Conservation (phyloP, 257 asterid species). For the Ehretia macrophylla region DNA sequence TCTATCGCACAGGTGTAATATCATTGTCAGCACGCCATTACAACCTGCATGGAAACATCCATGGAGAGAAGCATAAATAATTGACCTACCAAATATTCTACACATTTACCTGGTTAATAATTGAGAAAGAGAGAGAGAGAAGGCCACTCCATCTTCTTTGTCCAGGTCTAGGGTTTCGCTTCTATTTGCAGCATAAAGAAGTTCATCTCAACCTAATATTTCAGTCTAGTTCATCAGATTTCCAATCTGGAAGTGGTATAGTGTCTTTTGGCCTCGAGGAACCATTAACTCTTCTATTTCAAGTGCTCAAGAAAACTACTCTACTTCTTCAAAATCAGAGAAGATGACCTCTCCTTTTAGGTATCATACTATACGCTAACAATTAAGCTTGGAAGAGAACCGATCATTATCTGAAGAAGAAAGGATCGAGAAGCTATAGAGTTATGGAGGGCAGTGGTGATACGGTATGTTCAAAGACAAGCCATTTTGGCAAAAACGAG, state of each 20-base stretch:
- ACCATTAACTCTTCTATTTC: too few species aligned
- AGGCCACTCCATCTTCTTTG: constrained; percentile 37
- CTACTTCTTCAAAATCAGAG: too few species aligned
- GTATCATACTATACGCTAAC: too few species aligned
- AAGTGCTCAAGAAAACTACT: too few species aligned
- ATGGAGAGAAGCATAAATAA: constrained; percentile 11
- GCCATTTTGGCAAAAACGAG: constrained; percentile 27
- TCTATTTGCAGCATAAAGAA: constrained; percentile 23
- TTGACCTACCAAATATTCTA: constrained; percentile 4
- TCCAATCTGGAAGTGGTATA: too few species aligned
- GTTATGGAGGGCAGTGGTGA: constrained; percentile 41
- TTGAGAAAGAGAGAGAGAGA: constrained; percentile 23
- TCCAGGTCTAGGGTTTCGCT: constrained; percentile 53
- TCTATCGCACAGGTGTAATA: background rate
- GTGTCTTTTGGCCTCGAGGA: too few species aligned
- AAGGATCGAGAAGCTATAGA: background rate
- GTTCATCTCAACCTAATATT: constrained; percentile 13
- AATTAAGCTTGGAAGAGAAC: too few species aligned
- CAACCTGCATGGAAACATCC: constrained; percentile 14
- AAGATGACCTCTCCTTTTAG: too few species aligned
- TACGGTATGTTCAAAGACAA: constrained; percentile 31
- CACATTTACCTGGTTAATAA: constrained; percentile 14
- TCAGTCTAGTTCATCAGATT: too few species aligned
- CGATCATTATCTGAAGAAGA: background rate
- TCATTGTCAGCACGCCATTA: constrained; percentile 5